Conservation (phyloP, 148 eudicot genomes). For the Dysphania ambrosioides region DNA sequence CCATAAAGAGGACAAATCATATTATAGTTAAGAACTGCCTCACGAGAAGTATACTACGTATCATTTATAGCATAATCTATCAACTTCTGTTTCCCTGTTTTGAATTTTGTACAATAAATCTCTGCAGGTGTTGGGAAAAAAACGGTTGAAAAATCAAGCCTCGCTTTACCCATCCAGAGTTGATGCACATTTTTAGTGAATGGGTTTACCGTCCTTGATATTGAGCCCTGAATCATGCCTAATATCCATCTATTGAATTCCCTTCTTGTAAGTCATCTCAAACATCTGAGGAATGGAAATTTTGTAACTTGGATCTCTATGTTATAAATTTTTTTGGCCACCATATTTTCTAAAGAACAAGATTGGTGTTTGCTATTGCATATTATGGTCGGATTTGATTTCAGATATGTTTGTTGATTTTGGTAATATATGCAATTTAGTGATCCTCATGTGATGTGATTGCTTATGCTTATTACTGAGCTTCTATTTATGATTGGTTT, state of each 20-base stretch:
- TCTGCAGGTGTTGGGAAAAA: background rate
- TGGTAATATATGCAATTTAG: no score
- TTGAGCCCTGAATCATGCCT: background rate
- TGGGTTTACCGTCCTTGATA: background rate
- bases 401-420: no score
- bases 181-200: background rate
- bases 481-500: background rate
- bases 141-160: background rate
- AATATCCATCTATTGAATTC: background rate
- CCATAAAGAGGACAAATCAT: background rate
- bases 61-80: no score
- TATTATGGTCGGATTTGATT: no score
- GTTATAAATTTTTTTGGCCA: no score
- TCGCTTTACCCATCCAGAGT: background rate
- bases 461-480: background rate
- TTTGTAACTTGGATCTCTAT: no score
- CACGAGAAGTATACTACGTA: background rate
- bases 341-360: no score
- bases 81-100: background rate
- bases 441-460: background rate
- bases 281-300: no score
- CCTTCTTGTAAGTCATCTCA: background rate
- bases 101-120: background rate
- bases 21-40: background rate
- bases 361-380: no score